These are phyloP conservation scores for Picea abies DNA, from an alignment of 83 land plant species.

Conservation along the genomic window DNA sequence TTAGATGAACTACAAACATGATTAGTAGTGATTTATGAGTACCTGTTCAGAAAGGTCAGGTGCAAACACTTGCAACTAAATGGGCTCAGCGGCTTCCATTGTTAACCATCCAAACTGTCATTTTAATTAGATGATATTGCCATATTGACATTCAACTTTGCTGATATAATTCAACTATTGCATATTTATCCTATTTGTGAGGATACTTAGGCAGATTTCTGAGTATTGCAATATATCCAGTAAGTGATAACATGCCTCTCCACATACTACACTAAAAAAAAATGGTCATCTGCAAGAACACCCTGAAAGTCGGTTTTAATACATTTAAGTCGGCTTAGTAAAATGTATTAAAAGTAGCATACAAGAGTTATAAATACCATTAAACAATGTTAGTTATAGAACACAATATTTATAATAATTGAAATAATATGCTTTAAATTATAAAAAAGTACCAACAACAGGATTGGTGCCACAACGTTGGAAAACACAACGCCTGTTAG, in stretches of 20 bases:
- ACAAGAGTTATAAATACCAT: no score
- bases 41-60: neutral
- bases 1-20: neutral
- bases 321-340: no score
- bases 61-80: neutral
- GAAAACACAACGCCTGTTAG: neutral
- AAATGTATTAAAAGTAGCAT: no score
- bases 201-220: neutral
- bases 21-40: neutral
- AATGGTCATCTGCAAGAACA: no score
- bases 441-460: neutral
- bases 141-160: neutral
- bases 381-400: no score
- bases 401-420: neutral
- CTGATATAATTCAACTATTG: neutral
- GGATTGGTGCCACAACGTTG: neutral
- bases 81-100: neutral
- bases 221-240: neutral
- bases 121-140: neutral
- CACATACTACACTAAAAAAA: no score
- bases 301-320: no score
- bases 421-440: neutral
- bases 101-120: neutral
- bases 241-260: neutral
- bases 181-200: neutral